phyloP scores from a whole-genome alignment of 768 basidiomycete species.

The Leucosporidium scottii region DNA sequence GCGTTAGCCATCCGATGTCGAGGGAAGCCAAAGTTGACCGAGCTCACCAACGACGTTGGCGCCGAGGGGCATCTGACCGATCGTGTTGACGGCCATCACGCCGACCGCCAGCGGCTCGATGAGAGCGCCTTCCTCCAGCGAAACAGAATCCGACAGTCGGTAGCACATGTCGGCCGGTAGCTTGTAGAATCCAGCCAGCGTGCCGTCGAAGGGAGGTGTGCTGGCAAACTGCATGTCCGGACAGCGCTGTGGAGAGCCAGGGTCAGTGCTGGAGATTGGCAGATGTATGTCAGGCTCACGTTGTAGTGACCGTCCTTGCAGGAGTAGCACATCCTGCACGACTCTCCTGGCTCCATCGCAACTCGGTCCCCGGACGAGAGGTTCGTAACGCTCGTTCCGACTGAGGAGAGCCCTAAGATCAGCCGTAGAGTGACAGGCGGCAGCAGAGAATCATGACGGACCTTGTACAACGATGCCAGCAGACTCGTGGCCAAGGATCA shows the following conservation, averaged over 20 bases:
- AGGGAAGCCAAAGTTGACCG: no score
- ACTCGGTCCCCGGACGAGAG: slow-evolving; percentile 78
- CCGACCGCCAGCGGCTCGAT: slow-evolving; percentile 93
- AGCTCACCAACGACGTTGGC: slow-evolving; percentile 69
- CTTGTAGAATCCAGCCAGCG: slow-evolving; percentile 69
- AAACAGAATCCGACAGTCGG: slow-evolving; percentile 63
- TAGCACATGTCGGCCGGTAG: slow-evolving; percentile 59
- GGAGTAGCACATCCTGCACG: slow-evolving; percentile 68
- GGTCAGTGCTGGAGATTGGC: neutral
- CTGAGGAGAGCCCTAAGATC: slow-evolving; percentile 42
- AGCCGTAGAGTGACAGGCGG: neutral
- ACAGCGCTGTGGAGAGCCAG: slow-evolving; percentile 59
- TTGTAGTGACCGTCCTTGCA: slow-evolving; percentile 35
- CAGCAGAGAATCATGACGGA: slow-evolving; percentile 36
- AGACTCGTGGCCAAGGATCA: slow-evolving; percentile 82
- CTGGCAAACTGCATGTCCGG: slow-evolving; percentile 61
- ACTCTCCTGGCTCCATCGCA: slow-evolving; percentile 65
- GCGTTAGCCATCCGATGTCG: no score
- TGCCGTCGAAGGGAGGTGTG: slow-evolving; percentile 89
- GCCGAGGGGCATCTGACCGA: slow-evolving; percentile 64
- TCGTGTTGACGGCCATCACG: slow-evolving; percentile 73
- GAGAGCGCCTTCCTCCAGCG: slow-evolving; percentile 89
- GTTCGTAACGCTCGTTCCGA: slow-evolving; percentile 67
- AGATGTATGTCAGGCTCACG: neutral
- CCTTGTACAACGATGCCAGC: slow-evolving; percentile 52